Base-by-base conservation (phyloP, 2,329 filamentous ascomycete species). In the Pseudonectria foliicola region DNA sequence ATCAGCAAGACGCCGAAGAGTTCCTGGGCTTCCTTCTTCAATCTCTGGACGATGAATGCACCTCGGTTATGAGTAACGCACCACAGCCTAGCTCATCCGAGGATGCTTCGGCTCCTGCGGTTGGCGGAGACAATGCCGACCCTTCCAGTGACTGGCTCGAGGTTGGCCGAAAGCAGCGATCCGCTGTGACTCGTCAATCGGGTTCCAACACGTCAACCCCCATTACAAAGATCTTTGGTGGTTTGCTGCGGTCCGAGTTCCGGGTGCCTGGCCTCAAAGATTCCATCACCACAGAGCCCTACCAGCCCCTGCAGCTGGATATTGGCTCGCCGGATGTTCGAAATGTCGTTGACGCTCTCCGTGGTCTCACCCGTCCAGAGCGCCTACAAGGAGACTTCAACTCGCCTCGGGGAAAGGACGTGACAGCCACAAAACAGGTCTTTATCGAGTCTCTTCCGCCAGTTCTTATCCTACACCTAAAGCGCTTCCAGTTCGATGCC, bases 1-100 rank as follows among this genome's bases (percentile, higher is more conserved):
- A 95, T 51, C 92, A 98, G 59, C 90, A 98, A 67, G 92, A 98
- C 64, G 92, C 92, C 1, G 88, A 98, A 56, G 92, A 98, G 55
- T 98, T 98, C 49, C 68, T 98, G 15, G 90, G 89, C 1, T 94
- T 96, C 57, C 69, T 98, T 24, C 71, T 98, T 4, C 89, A 95
- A 53, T 86, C 87, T 31, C 75, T 98, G 24, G 89, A 95, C 50
- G 89, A 96, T 45, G 92, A 98, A 60, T 95, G 89, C 56, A 77
- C 80, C 12, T 73, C 80, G 38, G 80, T 90, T 30, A 84, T 93
- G 66, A 54, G 50, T 27, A 57, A 38, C 28, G 37, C 50, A 8
- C 29, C 53, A 10, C 47, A 59, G 2, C 56, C 57, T 10, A 57
- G 49, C 25, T 56, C 55, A 4, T 52, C 59, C 2, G 44, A 56